Evolutionary conservation across 305 asterid genomes (phyloP), one percentile per base, ranked within the genome.

Genomic region (Euphrasia arctica): DNA sequence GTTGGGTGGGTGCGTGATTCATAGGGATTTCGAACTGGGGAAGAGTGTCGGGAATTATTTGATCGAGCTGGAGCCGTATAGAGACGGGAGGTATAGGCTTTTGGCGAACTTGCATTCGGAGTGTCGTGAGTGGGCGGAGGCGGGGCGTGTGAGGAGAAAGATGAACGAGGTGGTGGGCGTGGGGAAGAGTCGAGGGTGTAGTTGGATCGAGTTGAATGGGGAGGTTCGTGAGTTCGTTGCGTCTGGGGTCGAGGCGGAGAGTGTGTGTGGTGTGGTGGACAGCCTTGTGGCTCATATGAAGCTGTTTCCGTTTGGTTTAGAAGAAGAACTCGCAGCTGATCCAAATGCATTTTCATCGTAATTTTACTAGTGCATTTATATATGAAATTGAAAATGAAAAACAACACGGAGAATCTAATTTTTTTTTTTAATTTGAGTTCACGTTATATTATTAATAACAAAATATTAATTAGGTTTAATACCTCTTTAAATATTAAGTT

Each of bases 1-100:
- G 58, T 70, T 84, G 5, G 77, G 80, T 63, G 83, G 85, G 0
- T 86, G 90, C 63, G 69, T 77, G 78, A 76, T 77, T 49, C 79
- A 85, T 64, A 74, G 60, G 73, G 77, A 76, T 42, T 70, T 65
- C 57, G 82, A 78, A 62, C 61, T 82, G 62, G 92, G 89, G 2
- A 72, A 54, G 68, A 36, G 10, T 50, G 79, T 79, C 3, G 87
- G 85, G 43, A 66, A 76, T 51, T 63, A 49, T 45, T 48, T 85
- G 32, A 72, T 85, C 13, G 48, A 64, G 65, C 4, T 77, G 28
- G 72, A 82, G 58, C 86, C 86, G 28, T 12, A 64, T 34, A 76
- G 58, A 18, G 56, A 85, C 27, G 82, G 86, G 9, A 75, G 78
- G 4, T 82, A 82, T 5, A 63, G 75, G 2, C 74, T 70, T 13